phyloP scores from a whole-genome alignment of 1,284 basidiomycete genomes.

The Tilletia caries region DNA sequence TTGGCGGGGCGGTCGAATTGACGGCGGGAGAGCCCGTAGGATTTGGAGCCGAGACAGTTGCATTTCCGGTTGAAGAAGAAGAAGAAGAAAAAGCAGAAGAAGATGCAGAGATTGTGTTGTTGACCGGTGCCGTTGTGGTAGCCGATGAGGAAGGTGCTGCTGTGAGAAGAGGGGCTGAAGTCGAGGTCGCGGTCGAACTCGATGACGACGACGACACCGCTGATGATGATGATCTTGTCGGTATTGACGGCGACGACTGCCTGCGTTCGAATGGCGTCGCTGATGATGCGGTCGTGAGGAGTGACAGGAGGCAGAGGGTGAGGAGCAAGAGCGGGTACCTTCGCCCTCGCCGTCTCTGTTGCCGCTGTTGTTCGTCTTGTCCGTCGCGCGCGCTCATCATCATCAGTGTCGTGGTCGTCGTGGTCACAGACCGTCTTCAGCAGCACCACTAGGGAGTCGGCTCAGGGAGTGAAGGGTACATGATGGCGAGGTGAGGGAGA shows the following conservation, averaged over 20 bases:
- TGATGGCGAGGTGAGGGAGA: too few species aligned
- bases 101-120: neutral
- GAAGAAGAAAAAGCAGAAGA: too few species aligned
- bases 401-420: too few species aligned
- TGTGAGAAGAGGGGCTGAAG: neutral
- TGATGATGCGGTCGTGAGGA: neutral
- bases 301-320: neutral
- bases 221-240: neutral
- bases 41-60: neutral
- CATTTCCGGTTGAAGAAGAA: neutral
- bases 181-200: neutral
- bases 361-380: neutral
- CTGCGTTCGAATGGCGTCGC: too few species aligned
- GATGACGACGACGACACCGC: neutral
- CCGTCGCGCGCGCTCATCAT: neutral
- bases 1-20: neutral
- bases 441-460: too few species aligned
- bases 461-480: too few species aligned
- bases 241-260: too few species aligned
- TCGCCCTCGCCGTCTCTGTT: neutral
- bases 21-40: neutral
- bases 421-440: too few species aligned
- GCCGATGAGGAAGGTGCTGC: neutral
- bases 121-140: neutral
- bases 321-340: neutral